These are phyloP conservation scores for Neocatenulostroma microsporum DNA, from an alignment of 2,329 filamentous ascomycete genomes.

Conservation along the genomic window DNA sequence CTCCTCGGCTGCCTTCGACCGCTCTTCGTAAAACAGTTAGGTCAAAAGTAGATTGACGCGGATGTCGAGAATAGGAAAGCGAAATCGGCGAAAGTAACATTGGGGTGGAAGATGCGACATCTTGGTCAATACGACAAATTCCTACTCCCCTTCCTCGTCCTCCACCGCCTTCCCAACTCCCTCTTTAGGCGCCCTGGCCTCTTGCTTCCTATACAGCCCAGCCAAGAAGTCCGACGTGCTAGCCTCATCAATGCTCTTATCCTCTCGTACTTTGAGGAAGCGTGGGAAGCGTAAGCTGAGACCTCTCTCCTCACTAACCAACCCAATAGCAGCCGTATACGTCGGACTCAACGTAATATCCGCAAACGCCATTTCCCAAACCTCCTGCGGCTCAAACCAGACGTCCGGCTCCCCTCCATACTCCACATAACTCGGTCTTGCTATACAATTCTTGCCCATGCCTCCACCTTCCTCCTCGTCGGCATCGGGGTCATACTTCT, in stretches of 20 bases:
- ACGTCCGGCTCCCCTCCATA: constrained; percentile 75
- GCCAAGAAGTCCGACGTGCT: constrained; percentile 79
- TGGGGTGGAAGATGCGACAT: no score
- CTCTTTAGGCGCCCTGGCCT: constrained; percentile 41
- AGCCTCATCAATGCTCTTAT: constrained; percentile 88
- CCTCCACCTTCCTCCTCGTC: no score
- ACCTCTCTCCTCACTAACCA: constrained; percentile 78
- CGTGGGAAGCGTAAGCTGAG: constrained; percentile 83
- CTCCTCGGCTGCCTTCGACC: no score
- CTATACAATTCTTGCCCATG: constrained; percentile 46
- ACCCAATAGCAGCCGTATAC: constrained; percentile 82
- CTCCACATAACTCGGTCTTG: constrained; percentile 70
- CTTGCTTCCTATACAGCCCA: constrained; percentile 73
- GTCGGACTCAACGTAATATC: constrained; percentile 90
- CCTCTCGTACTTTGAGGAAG: constrained; percentile 78
- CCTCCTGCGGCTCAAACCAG: constrained; percentile 95
- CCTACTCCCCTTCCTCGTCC: constrained; percentile 7
- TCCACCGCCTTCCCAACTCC: constrained; percentile 5
- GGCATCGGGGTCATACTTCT: constrained; percentile 59
- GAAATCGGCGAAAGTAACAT: no score
- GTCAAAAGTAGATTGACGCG: no score
- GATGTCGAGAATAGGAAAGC: no score
- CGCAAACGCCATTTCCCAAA: constrained; percentile 96
- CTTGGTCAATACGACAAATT: no score
- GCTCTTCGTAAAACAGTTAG: no score